Evolutionary conservation across 78 protist species (phyloP), one percentile per base, ranked within the genome.

Genomic region (Protostelium mycophagum): DNA sequence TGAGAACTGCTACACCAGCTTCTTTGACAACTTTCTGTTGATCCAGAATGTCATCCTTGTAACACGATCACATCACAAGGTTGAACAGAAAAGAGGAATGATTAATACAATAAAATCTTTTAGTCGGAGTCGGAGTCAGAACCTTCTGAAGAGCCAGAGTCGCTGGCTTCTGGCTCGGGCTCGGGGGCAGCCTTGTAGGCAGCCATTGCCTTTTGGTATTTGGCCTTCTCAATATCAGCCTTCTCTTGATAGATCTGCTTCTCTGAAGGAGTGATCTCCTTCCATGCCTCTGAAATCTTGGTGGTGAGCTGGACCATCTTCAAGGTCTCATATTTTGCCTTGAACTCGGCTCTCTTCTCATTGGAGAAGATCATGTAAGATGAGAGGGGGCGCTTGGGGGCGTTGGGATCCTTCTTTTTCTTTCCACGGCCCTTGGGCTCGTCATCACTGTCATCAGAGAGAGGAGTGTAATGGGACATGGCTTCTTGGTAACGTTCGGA

Each of bases 311-410:
- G 91, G 36, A 87, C 38, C 37, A 90, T 83, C 87, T 90, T 94
- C 1, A 90, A 34, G 84, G 87, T 93, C 38, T 91, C 91, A 63
- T 88, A 31, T 34, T 92, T 38, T 23, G 0, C 34, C 29, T 84
- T 83, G 38, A 94, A 87, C 38, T 87, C 34, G 5, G 29, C 84
- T 28, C 96, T 37, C 85, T 84, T 36, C 1, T 90, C 94, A 35
- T 85, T 88, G 84, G 86, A 0, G 88, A 86, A 94, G 90, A 90
- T 39, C 88, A 94, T 63, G 89, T 37, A 94, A 36, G 96, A 89
- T 34, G 93, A 63, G 0, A 85, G 87, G 1, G 93, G 85, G 28
- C 93, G 84, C 92, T 94, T 94, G 73, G 96, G 96, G 37, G 85
- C 88, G 90, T 89, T 88, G 73, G 90, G 90, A 85, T 91, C 91